Base-by-base conservation (phyloP, 305 asterid species). In the Rubia peregrina region DNA sequence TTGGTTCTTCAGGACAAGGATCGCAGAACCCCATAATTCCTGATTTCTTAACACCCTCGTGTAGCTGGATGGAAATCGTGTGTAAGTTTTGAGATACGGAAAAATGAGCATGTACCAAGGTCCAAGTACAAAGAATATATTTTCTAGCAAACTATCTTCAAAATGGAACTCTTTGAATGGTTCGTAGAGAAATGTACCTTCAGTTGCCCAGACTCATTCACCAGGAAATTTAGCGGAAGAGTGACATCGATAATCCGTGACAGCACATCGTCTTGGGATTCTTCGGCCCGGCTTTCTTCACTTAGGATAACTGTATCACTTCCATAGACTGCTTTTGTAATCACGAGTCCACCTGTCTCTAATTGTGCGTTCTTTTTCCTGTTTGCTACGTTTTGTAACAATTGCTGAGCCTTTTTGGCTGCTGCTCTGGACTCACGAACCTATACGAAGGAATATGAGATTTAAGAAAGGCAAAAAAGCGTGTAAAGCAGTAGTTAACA, bases 11-110 rank as follows among this genome's bases (percentile, higher is more conserved):
- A 0, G 99, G 98, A 72, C 92, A 95, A 80, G 98, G 96, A 87
- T 95, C 98, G 19, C 97, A 95, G 75, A 89, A 95, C 17, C 99
- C 99, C 98, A 95, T 95, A 65, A 95, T 92, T 73, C 99, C 98
- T 0, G 96, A 91, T 79, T 91, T 92, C 80, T 90, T 92, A 65
- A 92, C 94, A 57, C 98, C 96, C 62, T 82, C 90, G 22, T 95
- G 97, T 42, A 95, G 89, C 99, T 95, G 88, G 83, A 83, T 53
- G 74, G 64, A 71, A 65, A 70, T n/a, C 59, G 53, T 40, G 48
- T 21, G 46, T 16, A 19, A 76, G 43, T 26, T 64, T 41, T 9
- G 1, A 36, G n/a, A 46, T 3, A 48, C 59, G 24, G 10, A 48
- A n/a, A 67, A 24, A 13, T 16, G 13, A 40, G 44, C 53, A 65